Conservation (phyloP, 129 eudicot species). For the Oenanthe sinensis region DNA sequence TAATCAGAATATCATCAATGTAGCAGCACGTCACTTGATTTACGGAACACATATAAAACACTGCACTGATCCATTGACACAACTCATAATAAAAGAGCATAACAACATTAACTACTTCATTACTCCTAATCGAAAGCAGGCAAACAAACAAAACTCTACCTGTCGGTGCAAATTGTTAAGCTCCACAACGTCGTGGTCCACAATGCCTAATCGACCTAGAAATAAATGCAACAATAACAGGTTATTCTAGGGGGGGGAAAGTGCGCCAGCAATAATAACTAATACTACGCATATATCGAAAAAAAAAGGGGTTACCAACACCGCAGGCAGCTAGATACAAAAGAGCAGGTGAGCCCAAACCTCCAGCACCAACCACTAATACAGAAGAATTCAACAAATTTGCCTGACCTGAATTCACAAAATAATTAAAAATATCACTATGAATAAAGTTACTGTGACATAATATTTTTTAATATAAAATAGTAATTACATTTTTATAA, state of each 20-base stretch:
- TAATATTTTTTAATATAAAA: no score
- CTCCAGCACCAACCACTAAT: constrained; percentile 97
- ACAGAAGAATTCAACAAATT: constrained; percentile 74
- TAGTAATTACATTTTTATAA: no score
- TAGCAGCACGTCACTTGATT: neutral
- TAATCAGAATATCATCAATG: neutral
- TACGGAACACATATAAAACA: neutral
- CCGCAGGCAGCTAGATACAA: constrained; percentile 97
- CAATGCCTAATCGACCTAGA: constrained; percentile 82
- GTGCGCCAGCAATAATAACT: neutral
- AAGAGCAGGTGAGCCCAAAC: constrained; percentile 94
- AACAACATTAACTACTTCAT: neutral
- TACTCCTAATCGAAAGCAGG: no score
- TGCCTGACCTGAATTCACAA: constrained; percentile 55
- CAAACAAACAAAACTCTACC: constrained; percentile 27
- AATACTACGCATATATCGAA: neutral
- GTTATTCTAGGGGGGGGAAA: neutral
- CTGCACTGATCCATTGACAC: neutral
- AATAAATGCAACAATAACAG: neutral
- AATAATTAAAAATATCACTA: neutral
- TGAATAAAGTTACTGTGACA: no score
- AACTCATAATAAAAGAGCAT: neutral
- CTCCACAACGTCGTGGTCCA: constrained; percentile 97
- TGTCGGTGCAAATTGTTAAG: constrained; percentile 96
- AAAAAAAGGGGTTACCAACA: constrained; percentile 42